Percentiles rank a stretch among this genome's conserved stretches.
phyloP scores from a whole-genome alignment of 1,284 basidiomycete genomes.

The Ceratobasidium sp. region DNA sequence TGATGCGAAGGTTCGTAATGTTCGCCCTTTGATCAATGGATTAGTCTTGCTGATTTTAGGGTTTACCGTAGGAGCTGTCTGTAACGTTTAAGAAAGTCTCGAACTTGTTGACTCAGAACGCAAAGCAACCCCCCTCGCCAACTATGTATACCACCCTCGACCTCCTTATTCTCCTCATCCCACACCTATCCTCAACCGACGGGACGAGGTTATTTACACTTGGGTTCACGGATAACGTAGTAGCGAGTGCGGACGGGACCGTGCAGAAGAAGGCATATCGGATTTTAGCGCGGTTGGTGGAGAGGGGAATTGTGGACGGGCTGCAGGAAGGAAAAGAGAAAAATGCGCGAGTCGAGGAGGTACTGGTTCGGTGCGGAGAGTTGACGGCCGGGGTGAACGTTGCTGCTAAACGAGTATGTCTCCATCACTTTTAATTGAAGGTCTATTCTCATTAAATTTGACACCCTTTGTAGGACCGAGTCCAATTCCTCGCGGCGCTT shows the following conservation, averaged over 20 bases:
- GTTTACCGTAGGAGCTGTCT: conserved; percentile 71
- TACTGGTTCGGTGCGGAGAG: conserved; percentile 75
- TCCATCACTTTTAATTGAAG: background rate
- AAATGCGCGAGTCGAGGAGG: conserved; percentile 58
- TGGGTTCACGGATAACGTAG: conserved; percentile 70
- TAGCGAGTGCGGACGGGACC: conserved; percentile 82
- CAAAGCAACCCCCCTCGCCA: conserved; percentile 62
- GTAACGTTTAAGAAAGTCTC: conserved; percentile 87
- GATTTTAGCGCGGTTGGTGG: conserved; percentile 80
- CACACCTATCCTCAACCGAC: conserved; percentile 76
- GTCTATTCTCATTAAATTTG: background rate
- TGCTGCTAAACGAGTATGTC: conserved; percentile 87
- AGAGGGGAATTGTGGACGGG: conserved; percentile 67
- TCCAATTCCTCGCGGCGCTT: conserved; percentile 81
- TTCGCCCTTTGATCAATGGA: too few species aligned
- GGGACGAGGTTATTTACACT: conserved; percentile 74
- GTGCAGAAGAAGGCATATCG: conserved; percentile 98
- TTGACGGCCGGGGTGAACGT: conserved; percentile 75
- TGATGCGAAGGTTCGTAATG: conserved; percentile 69
- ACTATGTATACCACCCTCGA: conserved; percentile 89
- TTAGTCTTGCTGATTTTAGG: background rate
- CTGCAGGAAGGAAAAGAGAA: conserved; percentile 31
- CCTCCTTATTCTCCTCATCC: conserved; percentile 87
- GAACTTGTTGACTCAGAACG: conserved; percentile 79
- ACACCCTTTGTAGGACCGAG: conserved; percentile 74